Percentiles rank a stretch among this genome's conserved stretches.
These are phyloP conservation scores for Ogataea pini DNA, from an alignment of 805 yeast genomes.

Conservation along the genomic window DNA sequence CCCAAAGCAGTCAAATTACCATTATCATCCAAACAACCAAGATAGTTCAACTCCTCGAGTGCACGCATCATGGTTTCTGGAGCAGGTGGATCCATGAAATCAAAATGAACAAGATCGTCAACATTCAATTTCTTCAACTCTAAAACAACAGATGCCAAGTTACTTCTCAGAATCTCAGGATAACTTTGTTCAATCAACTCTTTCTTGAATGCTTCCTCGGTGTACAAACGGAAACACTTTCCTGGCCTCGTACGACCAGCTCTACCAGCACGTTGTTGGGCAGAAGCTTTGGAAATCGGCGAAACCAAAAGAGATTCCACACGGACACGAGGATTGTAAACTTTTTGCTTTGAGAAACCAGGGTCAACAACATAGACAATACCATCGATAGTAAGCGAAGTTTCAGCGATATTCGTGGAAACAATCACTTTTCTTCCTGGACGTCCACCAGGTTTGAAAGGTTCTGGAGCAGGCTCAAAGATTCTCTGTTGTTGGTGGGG, in stretches of 20 bases:
- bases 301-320: constrained; percentile 93
- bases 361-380: constrained; percentile 97
- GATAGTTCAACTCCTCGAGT: constrained; percentile 87
- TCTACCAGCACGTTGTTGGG: constrained; percentile 99
- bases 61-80: constrained; percentile 99
- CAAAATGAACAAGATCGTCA: constrained; percentile 95
- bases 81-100: constrained; percentile 99
- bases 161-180: constrained; percentile 92
- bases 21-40: constrained; percentile 87
- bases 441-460: constrained; percentile 70
- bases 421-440: constrained; percentile 95
- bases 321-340: constrained; percentile 92
- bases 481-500: constrained; percentile 94
- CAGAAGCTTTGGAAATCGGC: constrained; percentile 95
- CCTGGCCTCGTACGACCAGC: constrained; percentile 99
- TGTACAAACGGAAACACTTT: constrained; percentile 92
- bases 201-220: constrained; percentile 94
- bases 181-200: constrained; percentile 94
- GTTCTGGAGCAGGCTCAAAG: constrained; percentile 85
- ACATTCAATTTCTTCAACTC: constrained; percentile 93
- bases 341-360: constrained; percentile 95
- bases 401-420: constrained; percentile 95
- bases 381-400: constrained; percentile 96
- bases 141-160: constrained; percentile 86
- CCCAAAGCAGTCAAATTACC: constrained; percentile 91